phyloP scores from a whole-genome alignment of 1,139 yeast genomes.

The Yamadazyma triangularis region DNA sequence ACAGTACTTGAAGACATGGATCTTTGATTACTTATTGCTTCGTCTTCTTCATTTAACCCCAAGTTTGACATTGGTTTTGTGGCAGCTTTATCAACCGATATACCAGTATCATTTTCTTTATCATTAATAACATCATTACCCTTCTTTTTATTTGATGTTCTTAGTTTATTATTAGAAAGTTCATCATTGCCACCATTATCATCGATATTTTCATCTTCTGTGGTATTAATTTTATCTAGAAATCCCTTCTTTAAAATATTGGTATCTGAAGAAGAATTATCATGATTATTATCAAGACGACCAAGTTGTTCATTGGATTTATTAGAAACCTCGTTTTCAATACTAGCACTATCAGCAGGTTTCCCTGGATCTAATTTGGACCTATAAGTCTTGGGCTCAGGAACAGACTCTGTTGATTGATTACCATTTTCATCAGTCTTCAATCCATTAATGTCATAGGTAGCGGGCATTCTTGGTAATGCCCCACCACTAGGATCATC shows the following conservation, averaged over 20 bases:
- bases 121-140: constrained; percentile 1
- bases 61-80: constrained; percentile 1
- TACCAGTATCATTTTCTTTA: constrained; percentile 8
- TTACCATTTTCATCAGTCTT: constrained; percentile 18
- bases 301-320: constrained; percentile 14
- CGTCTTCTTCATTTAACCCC: constrained; percentile 1
- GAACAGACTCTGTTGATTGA: not conserved
- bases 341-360: not conserved
- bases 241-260: constrained; percentile 19
- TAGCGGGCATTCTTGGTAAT: constrained; percentile 61
- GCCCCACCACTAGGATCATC: constrained; percentile 3
- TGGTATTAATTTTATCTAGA: constrained; percentile 30
- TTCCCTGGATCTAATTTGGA: constrained; percentile 40
- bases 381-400: constrained; percentile 7
- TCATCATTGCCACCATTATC: constrained; percentile 10
- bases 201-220: constrained; percentile 34
- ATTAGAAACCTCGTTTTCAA: not conserved
- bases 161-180: constrained; percentile 4
- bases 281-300: constrained; percentile 1
- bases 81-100: constrained; percentile 5
- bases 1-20: constrained; percentile 19
- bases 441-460: constrained; percentile 54
- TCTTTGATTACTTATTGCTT: constrained; percentile 4
- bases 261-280: constrained; percentile 6
- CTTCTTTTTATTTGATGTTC: too few relatives aligned